These are phyloP conservation scores for Ascomycota sp. DNA, from an alignment of 2,329 filamentous ascomycete genomes.

Conservation along the genomic window DNA sequence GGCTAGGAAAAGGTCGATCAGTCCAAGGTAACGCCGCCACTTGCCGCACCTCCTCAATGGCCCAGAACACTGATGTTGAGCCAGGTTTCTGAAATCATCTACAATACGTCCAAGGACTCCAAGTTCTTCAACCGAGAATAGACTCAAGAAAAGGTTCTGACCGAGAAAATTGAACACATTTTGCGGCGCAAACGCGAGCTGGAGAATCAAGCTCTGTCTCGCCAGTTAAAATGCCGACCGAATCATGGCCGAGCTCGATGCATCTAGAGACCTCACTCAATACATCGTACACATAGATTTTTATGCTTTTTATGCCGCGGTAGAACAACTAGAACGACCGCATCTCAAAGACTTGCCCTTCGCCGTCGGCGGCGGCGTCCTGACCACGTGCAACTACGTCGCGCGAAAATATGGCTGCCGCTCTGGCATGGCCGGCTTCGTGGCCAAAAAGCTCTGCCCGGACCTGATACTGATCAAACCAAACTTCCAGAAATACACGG, in stretches of 20 bases:
- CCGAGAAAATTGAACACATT: slow-evolving; percentile 68
- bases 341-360: slow-evolving; percentile 77
- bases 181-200: slow-evolving; percentile 54
- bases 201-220: slow-evolving; percentile 53
- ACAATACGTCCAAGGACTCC: slow-evolving; percentile 87
- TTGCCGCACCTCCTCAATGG: background rate
- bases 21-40: slow-evolving; percentile 40
- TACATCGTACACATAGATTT: slow-evolving; percentile 83
- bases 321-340: slow-evolving; percentile 67
- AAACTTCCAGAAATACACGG: slow-evolving; percentile 78
- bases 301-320: slow-evolving; percentile 92
- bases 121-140: slow-evolving; percentile 94
- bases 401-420: slow-evolving; percentile 79
- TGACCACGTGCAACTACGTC: slow-evolving; percentile 63
- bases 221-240: slow-evolving; percentile 63
- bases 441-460: slow-evolving; percentile 85
- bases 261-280: slow-evolving; percentile 62
- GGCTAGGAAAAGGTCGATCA: slow-evolving; percentile 91
- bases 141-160: slow-evolving; percentile 58
- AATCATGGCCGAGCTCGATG: slow-evolving; percentile 60
- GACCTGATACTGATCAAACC: slow-evolving; percentile 62
- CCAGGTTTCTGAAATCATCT: slow-evolving; percentile 85
- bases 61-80: background rate
- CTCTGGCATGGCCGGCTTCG: slow-evolving; percentile 90
- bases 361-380: slow-evolving; percentile 55